Conservation (phyloP, 805 yeast genomes). For the Jamesozyma spencerorum region DNA sequence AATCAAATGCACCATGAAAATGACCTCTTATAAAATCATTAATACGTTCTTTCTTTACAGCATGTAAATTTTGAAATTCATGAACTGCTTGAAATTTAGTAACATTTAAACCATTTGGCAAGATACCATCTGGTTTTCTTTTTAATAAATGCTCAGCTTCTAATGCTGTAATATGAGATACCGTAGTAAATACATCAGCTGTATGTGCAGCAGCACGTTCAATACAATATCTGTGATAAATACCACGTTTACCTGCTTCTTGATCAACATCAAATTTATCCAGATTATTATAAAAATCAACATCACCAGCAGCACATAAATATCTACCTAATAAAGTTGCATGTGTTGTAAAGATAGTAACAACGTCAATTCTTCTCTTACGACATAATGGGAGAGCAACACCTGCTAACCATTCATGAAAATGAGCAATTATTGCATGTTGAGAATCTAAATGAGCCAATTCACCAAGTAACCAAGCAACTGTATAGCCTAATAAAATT, state of each 20-base stretch:
- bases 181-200: slow-evolving; percentile 95
- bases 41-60: slow-evolving; percentile 80
- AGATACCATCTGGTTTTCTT: slow-evolving; percentile 94
- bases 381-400: slow-evolving; percentile 89
- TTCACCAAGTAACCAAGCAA: slow-evolving; percentile 97
- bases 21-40: slow-evolving; percentile 94
- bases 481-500: slow-evolving; percentile 80
- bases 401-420: slow-evolving; percentile 98
- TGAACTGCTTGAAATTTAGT: slow-evolving; percentile 95
- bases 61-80: slow-evolving; percentile 95
- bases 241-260: slow-evolving; percentile 96
- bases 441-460: slow-evolving; percentile 73
- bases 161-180: slow-evolving; percentile 93
- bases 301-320: slow-evolving; percentile 92
- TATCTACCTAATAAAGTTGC: slow-evolving; percentile 93
- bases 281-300: slow-evolving; percentile 89
- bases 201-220: slow-evolving; percentile 95
- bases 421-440: slow-evolving; percentile 86
- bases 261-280: slow-evolving; percentile 88
- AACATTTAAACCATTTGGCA: slow-evolving; percentile 93
- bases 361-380: slow-evolving; percentile 83
- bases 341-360: slow-evolving; percentile 94
- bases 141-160: slow-evolving; percentile 89
- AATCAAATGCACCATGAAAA: slow-evolving; percentile 93
- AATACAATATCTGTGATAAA: slow-evolving; percentile 92